Evolutionary conservation across 2,329 filamentous ascomycete genomes (phyloP).

Genomic region (Rugonectria rugulosa): DNA sequence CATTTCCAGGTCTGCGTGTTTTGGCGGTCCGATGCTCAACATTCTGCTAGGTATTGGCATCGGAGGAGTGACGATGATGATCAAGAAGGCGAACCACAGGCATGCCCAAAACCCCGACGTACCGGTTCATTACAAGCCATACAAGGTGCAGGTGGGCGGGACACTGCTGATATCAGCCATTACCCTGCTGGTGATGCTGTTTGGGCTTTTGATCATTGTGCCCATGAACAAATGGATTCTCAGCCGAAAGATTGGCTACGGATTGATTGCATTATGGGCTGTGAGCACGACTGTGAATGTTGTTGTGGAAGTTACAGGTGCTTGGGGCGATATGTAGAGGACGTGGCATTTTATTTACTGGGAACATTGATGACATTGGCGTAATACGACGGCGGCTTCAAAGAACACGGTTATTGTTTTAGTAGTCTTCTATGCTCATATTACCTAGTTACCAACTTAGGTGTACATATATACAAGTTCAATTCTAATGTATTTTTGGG

Average conservation of each 20-base stretch:
- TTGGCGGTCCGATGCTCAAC: constrained; percentile 98
- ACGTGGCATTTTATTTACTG: not conserved
- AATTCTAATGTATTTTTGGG: not conserved
- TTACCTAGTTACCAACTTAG: no score
- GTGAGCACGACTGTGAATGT: constrained; percentile 85
- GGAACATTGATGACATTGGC: not conserved
- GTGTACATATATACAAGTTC: not conserved
- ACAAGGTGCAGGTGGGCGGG: constrained; percentile 82
- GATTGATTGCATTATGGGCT: constrained; percentile 80
- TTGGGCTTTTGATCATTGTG: constrained; percentile 80
- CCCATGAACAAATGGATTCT: constrained; percentile 88
- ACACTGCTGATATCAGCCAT: constrained; percentile 85
- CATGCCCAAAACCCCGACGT: constrained; percentile 72
- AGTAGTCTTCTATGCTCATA: not conserved
- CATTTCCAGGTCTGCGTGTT: constrained; percentile 77
- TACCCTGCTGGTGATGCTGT: constrained; percentile 82
- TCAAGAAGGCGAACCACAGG: constrained; percentile 70
- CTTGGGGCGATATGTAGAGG: constrained; percentile 47
- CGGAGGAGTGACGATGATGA: constrained; percentile 86
- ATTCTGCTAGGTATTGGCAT: constrained; percentile 95
- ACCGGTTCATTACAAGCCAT: constrained; percentile 74
- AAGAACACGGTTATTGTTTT: not conserved
- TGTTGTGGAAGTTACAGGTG: constrained; percentile 74
- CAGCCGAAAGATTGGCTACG: constrained; percentile 82
- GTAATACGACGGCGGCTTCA: not conserved